Evolutionary conservation across 202 grass and related monocot species (phyloP).

Genomic region (Cymbopogon flexuosus): DNA sequence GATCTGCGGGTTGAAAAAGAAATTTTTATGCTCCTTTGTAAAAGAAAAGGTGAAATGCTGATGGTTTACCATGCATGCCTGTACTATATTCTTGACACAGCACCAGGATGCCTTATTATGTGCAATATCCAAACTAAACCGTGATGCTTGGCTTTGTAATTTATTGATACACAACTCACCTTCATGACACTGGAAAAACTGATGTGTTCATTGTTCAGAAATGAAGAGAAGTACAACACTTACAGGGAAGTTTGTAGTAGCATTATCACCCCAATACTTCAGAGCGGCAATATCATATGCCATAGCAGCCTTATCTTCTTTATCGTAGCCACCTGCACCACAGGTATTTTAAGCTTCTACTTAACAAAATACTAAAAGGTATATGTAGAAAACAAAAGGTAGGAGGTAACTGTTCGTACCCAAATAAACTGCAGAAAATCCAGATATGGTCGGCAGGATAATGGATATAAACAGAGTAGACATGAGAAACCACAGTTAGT

Average conservation of each 20-base stretch:
- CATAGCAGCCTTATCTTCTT: slow-evolving; percentile 82
- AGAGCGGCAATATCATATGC: slow-evolving; percentile 90
- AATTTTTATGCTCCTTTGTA: neutral
- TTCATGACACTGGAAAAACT: neutral
- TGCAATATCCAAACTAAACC: too few species aligned
- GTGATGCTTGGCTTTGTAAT: too few species aligned
- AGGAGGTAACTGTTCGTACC: slow-evolving; percentile 44
- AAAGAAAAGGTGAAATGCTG: neutral
- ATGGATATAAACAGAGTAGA: slow-evolving; percentile 30
- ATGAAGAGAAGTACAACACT: slow-evolving; percentile 11
- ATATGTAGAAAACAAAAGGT: neutral
- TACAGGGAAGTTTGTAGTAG: slow-evolving; percentile 76
- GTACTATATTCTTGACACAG: neutral
- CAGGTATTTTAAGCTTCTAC: neutral
- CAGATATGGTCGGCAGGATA: neutral
- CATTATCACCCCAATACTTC: slow-evolving; percentile 82
- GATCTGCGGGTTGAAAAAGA: neutral
- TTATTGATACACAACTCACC: neutral
- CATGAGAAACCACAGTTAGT: slow-evolving; percentile 29
- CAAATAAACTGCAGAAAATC: slow-evolving; percentile 72
- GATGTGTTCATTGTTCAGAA: neutral
- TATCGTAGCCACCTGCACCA: slow-evolving; percentile 80
- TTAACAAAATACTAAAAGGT: neutral
- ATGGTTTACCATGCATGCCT: neutral
- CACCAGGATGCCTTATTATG: neutral